Percentiles rank a stretch among this genome's conserved stretches.
Evolutionary conservation across 805 yeast genomes (phyloP).

Genomic region (Yamadazyma laniorum): DNA sequence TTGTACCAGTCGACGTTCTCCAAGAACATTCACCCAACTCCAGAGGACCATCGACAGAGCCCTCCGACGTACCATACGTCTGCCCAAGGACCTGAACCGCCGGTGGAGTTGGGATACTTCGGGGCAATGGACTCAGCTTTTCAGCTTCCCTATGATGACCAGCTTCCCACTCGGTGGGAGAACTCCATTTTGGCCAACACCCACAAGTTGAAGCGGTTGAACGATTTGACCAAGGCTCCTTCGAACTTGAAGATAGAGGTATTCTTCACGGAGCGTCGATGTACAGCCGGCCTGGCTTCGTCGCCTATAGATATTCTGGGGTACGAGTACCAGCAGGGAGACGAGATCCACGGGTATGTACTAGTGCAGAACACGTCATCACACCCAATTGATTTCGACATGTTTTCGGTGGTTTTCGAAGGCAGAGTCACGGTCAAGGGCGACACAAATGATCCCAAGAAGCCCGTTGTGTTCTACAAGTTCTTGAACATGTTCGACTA

Average conservation of each 20-base stretch:
- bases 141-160: neutral
- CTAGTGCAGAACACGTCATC: constrained; percentile 29
- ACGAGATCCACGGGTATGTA: constrained; percentile 36
- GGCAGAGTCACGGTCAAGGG: constrained; percentile 26
- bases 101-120: constrained; percentile 1
- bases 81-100: neutral
- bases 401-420: constrained; percentile 41
- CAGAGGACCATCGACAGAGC: constrained; percentile 25
- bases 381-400: constrained; percentile 34
- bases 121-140: neutral
- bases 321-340: constrained; percentile 39
- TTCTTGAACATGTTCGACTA: constrained; percentile 43
- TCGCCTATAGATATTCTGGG: constrained; percentile 29
- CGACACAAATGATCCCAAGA: constrained; percentile 11
- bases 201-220: constrained; percentile 33
- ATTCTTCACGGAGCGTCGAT: constrained; percentile 32
- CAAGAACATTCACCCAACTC: constrained; percentile 31
- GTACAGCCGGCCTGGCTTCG: constrained; percentile 25
- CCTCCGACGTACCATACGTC: constrained; percentile 31
- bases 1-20: constrained; percentile 40
- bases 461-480: constrained; percentile 22
- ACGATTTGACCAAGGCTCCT: constrained; percentile 21
- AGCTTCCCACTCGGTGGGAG: constrained; percentile 20
- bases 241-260: constrained; percentile 27
- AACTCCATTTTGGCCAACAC: constrained; percentile 37